Base-by-base conservation (phyloP, 495 filamentous ascomycete species). In the Neurospora discreta region DNA sequence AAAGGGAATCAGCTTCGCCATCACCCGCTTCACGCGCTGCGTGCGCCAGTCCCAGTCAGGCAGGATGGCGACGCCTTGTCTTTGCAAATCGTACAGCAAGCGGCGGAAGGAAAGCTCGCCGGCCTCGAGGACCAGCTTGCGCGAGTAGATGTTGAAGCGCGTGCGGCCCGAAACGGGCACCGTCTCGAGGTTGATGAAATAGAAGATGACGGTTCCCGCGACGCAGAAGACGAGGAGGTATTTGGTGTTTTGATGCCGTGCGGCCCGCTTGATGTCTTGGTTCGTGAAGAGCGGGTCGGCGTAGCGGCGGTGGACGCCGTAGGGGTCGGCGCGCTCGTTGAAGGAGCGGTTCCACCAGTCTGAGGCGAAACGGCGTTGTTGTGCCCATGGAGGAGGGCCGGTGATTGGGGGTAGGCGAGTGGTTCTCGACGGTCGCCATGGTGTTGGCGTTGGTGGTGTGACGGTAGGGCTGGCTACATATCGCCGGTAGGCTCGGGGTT, bases 81-180 rank as follows among this genome's bases (percentile, higher is more conserved):
- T 69, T 68, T 80, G 73, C 11, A 86, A 60, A 36, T 89, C 75
- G 58, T 80, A 76, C 69, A 92, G 78, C 3, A 90, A 70, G 18
- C 82, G 77, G 36, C 82, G 77, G 75, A 89, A 89, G 74, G 82
- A 82, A 69, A 87, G 75, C 33, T 84, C 77, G n/a, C 84, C 85
- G 69, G 90, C 81, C 18, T 82, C 75, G 33, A 84, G 79, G 74
- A 94, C 90, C 1, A 76, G 79, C n/a, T 81, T 75, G 26, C 85
- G 79, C 40, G 86, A 86, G 43, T 94, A 82, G 73, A 90, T 88
- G 76, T 95, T 97, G 84, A 98, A 98, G 44, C 94, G 89, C 69
- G 86, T 87, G 23, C 95, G 89, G 4, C 92, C 91, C 9, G 90
- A 90, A 46, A 93, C 90, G 60, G 93, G 93, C 16, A 97, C 94